Evolutionary conservation across 1,284 basidiomycete species (phyloP).

Genomic region (Cryptococcus neoformans): DNA sequence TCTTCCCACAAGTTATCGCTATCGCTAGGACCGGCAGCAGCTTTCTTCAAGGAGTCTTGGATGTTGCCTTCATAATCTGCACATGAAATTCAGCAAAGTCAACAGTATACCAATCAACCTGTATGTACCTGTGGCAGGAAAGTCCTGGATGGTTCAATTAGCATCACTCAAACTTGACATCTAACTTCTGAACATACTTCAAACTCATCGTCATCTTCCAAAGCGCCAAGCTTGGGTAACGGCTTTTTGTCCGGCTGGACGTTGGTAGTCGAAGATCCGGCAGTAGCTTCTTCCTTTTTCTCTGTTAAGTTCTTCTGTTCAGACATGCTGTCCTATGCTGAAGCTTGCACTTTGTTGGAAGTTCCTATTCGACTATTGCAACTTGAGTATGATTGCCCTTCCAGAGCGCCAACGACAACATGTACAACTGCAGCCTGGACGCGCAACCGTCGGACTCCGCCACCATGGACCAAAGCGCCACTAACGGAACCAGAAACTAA

Average conservation of each 20-base stretch:
- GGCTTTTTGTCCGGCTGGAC: slow-evolving; percentile 37
- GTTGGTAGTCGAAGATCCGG: slow-evolving; percentile 12
- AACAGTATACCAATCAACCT: background rate
- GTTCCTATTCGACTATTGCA: background rate
- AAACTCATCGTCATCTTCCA: slow-evolving; percentile 53
- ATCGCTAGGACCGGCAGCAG: slow-evolving; percentile 29
- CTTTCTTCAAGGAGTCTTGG: slow-evolving; percentile 35
- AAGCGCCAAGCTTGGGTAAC: slow-evolving; percentile 47
- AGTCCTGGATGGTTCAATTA: slow-evolving; percentile 30
- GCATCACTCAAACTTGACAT: background rate
- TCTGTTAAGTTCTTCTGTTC: slow-evolving; percentile 9
- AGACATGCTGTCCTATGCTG: slow-evolving; percentile 6
- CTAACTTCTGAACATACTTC: slow-evolving; percentile 30
- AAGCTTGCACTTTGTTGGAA: background rate
- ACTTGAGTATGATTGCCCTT: background rate
- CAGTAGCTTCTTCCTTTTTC: slow-evolving; percentile 5
- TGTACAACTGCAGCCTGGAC: background rate
- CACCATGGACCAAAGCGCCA: background rate
- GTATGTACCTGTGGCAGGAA: slow-evolving; percentile 39
- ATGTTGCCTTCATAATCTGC: slow-evolving; percentile 28
- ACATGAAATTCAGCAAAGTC: background rate
- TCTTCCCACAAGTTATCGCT: slow-evolving; percentile 85
- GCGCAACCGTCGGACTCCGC: background rate
- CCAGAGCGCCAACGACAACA: background rate
- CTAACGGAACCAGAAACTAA: background rate